phyloP scores from a whole-genome alignment of 2,329 filamentous ascomycete genomes.

The Apiospora saccharicola region DNA sequence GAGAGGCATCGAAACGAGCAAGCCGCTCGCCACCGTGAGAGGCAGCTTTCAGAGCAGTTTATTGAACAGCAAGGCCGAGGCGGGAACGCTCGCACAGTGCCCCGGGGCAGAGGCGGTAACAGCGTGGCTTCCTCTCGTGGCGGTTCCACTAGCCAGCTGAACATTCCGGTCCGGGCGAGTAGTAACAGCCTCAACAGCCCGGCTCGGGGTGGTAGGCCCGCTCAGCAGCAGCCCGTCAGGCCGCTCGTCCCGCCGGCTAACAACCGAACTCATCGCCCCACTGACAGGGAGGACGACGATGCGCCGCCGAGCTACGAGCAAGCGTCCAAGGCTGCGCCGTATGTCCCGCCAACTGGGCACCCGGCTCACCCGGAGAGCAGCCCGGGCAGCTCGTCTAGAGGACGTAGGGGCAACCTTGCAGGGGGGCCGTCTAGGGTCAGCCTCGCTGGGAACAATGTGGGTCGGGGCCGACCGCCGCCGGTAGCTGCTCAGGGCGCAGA shows the following conservation, averaged over 20 bases:
- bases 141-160: conserved; percentile 35
- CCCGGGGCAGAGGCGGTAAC: conserved; percentile 33
- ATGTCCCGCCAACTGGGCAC: conserved; percentile 60
- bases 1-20: conserved; percentile 71
- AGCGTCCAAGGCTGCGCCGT: conserved; percentile 58
- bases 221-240: conserved; percentile 49
- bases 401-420: not conserved
- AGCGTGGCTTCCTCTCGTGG: conserved; percentile 35
- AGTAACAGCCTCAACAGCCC: conserved; percentile 25
- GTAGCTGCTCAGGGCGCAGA: not conserved
- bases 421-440: not conserved
- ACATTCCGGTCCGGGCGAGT: conserved; percentile 30
- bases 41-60: conserved; percentile 72
- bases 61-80: conserved; percentile 68
- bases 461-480: not conserved
- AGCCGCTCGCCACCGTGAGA: conserved; percentile 70
- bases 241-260: conserved; percentile 53
- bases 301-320: conserved; percentile 67
- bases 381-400: conserved; percentile 30
- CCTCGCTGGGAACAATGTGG: not conserved
- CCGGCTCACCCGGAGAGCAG: conserved; percentile 56
- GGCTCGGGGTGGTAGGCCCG: conserved; percentile 36
- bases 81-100: conserved; percentile 32
- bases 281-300: conserved; percentile 54
- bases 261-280: conserved; percentile 46